Evolutionary conservation across 345 rosid genomes (phyloP), one percentile per base, ranked within the genome.

Genomic region (Dipteronia dyeriana): DNA sequence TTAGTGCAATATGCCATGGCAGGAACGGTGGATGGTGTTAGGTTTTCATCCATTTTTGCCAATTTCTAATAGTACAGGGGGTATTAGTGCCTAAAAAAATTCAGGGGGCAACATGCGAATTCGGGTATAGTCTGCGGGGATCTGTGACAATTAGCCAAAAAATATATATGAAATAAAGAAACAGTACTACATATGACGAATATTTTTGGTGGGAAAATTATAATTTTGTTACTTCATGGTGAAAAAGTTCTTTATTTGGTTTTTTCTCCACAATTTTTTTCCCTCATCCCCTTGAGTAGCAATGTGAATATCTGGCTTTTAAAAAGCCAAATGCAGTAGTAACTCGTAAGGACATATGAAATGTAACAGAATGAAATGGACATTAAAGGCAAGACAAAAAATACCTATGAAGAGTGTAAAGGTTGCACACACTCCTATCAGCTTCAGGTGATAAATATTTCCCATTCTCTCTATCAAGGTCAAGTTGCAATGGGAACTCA

Each of bases 401-500:
- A 71, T 82, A 92, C 97, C 97, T 92, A 79, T 88, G 98, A 74
- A 94, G 97, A 2, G 95, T 90, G 80, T 93, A 95, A 49, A 95
- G 92, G 75, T 95, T 95, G 76, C 95, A 93, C 45, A 93, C 94
- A 66, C 91, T 90, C 85, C 88, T 87, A 85, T 95, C 94, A 34
- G 97, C 93, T 10, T 91, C 97, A 54, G 97, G 95, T 34, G 97
- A 94, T 68, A 95, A 74, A 79, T 95, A 95, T 82, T 93, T 95
- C 54, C 94, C 91, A 84, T 85, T 68, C 57, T 86, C 97, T 63
- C 90, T 85, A 75, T 95, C 98, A 84, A 95, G 97, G 78, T 95
- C 98, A 84, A 95, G 97, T 90, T 93, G 92, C 71, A 93, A 88
- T 47, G 98, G 98, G 72, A 95, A 95, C 76, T 95, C 98, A 82